phyloP scores from a whole-genome alignment of 75 land plant species.

The Sequoia sempervirens region DNA sequence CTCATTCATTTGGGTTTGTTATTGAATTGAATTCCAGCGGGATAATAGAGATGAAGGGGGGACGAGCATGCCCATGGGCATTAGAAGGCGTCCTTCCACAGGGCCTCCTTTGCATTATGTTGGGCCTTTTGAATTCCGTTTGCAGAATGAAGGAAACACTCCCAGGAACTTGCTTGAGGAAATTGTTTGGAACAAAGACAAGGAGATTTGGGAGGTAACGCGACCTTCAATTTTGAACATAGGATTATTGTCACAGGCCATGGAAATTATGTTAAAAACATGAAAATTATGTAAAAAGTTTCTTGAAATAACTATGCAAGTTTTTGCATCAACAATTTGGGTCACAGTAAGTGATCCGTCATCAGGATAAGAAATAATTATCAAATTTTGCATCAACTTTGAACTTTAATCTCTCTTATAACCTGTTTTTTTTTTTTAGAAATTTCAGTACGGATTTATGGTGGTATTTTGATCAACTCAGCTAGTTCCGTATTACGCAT shows the following conservation, averaged over 20 bases:
- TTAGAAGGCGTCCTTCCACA: constrained; percentile 79
- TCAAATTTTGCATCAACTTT: too few species aligned
- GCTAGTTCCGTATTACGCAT: not conserved
- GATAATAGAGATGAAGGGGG: too few species aligned
- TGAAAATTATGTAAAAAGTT: too few species aligned
- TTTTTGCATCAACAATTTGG: too few species aligned
- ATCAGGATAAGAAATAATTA: too few species aligned
- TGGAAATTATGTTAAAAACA: too few species aligned
- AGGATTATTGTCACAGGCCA: too few species aligned
- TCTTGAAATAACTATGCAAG: too few species aligned
- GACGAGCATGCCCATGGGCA: constrained; percentile 23
- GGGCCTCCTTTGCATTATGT: constrained; percentile 81
- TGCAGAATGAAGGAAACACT: constrained; percentile 87
- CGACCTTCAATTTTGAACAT: not conserved
- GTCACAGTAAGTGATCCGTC: too few species aligned
- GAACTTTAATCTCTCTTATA: not conserved
- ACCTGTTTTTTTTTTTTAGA: not conserved
- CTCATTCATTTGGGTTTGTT: too few species aligned
- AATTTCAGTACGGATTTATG: not conserved
- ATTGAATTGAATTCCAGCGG: too few species aligned
- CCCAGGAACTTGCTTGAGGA: constrained; percentile 91
- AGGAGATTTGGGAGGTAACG: constrained; percentile 67
- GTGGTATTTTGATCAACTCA: not conserved
- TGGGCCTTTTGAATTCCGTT: constrained; percentile 86
- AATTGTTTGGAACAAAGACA: constrained; percentile 87